Percentiles rank a stretch among this genome's conserved stretches.
These are phyloP conservation scores for Ustilago bromivora DNA, from an alignment of 1,284 basidiomycete species.

Conservation along the genomic window DNA sequence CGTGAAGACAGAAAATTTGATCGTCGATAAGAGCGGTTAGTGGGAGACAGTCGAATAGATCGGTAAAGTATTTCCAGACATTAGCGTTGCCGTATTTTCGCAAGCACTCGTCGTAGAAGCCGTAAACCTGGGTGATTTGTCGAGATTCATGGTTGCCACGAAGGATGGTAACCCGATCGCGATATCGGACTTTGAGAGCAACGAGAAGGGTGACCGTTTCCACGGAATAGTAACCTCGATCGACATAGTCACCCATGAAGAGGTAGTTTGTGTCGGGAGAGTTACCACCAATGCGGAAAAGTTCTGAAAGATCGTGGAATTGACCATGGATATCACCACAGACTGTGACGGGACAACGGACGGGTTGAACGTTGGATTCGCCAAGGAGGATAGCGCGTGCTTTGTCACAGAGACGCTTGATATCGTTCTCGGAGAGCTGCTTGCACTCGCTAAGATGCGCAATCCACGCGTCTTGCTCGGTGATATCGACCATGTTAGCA, in stretches of 20 bases:
- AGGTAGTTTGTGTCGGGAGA: slow-evolving; percentile 99
- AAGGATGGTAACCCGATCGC: slow-evolving; percentile 96
- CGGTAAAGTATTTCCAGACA: slow-evolving; percentile 99
- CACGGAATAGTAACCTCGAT: slow-evolving; percentile 98
- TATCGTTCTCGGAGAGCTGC: slow-evolving; percentile 93
- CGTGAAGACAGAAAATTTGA: slow-evolving; percentile 97
- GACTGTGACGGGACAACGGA: slow-evolving; percentile 79
- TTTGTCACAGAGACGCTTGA: slow-evolving; percentile 99
- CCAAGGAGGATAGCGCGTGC: slow-evolving; percentile 95
- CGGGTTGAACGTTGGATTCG: slow-evolving; percentile 78
- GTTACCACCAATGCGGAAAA: slow-evolving; percentile 99
- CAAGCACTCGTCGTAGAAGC: slow-evolving; percentile 99
- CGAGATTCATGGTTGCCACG: slow-evolving; percentile 98
- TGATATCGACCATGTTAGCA: slow-evolving; percentile 64
- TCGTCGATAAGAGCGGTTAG: slow-evolving; percentile 97
- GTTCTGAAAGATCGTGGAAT: slow-evolving; percentile 95
- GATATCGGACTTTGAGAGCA: slow-evolving; percentile 96
- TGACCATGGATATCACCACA: slow-evolving; percentile 92
- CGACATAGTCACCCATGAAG: slow-evolving; percentile 99
- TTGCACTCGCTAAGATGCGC: slow-evolving; percentile 97
- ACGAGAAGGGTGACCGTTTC: slow-evolving; percentile 99
- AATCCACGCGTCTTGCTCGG: slow-evolving; percentile 78
- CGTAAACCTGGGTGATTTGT: slow-evolving; percentile 99
- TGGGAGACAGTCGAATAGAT: slow-evolving; percentile 97
- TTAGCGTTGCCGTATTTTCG: slow-evolving; percentile 99